phyloP scores from a whole-genome alignment of 2,329 filamentous ascomycete genomes.

The Paecilomyces dactylethromorphus region DNA sequence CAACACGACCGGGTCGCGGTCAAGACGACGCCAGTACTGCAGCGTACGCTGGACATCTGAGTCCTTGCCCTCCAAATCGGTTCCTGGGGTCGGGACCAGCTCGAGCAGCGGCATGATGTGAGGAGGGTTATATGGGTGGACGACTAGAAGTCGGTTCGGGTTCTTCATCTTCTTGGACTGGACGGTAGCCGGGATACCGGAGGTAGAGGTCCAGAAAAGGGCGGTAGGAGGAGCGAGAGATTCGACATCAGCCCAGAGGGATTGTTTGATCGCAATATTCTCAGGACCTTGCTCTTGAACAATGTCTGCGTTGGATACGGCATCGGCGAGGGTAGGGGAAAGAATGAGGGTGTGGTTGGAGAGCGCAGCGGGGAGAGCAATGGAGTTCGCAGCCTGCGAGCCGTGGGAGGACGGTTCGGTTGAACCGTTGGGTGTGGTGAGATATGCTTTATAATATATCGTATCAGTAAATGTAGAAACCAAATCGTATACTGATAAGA shows the following conservation, averaged over 20 bases:
- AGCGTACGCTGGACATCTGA: constrained; percentile 34
- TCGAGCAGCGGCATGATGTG: constrained; percentile 57
- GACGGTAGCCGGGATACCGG: constrained; percentile 49
- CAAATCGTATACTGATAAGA: too few species aligned
- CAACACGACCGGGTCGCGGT: constrained; percentile 44
- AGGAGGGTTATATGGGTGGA: constrained; percentile 57
- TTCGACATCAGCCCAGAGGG: constrained; percentile 48
- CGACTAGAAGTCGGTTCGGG: constrained; percentile 43
- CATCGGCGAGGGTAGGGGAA: constrained; percentile 27
- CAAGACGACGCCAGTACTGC: constrained; percentile 39
- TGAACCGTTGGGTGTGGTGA: not conserved
- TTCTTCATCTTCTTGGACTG: constrained; percentile 41
- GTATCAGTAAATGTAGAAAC: too few species aligned
- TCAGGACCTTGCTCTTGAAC: constrained; percentile 57
- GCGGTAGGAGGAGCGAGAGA: constrained; percentile 36
- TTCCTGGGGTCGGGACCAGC: constrained; percentile 46
- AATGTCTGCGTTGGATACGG: constrained; percentile 43
- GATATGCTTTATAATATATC: not conserved
- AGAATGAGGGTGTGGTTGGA: constrained; percentile 24
- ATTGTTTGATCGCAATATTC: constrained; percentile 44
- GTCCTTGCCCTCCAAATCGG: constrained; percentile 15
- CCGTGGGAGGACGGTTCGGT: not conserved
- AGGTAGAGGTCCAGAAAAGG: constrained; percentile 53
- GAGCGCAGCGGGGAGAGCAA: constrained; percentile 8
- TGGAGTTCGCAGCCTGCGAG: not conserved